These are phyloP conservation scores for Russula virescens DNA, from an alignment of 768 basidiomycete genomes.

Conservation along the genomic window DNA sequence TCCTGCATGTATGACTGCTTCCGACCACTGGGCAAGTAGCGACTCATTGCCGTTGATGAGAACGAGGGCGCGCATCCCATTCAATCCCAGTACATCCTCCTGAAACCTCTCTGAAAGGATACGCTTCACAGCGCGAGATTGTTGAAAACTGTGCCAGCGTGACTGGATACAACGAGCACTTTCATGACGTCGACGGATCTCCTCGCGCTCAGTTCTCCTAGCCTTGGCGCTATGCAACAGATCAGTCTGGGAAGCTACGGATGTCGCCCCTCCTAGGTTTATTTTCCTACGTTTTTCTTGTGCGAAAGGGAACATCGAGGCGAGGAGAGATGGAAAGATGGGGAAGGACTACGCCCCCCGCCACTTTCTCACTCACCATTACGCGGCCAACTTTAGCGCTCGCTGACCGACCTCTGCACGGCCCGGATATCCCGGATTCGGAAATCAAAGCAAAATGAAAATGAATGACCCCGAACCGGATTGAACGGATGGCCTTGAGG, in stretches of 20 bases:
- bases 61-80: constrained; percentile 58
- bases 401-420: neutral
- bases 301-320: constrained; percentile 41
- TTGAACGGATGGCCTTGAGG: constrained; percentile 24
- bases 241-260: constrained; percentile 45
- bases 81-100: constrained; percentile 46
- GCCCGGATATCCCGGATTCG: neutral
- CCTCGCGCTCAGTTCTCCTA: constrained; percentile 51
- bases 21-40: constrained; percentile 44
- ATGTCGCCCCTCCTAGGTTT: constrained; percentile 65
- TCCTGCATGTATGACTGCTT: constrained; percentile 30
- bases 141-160: constrained; percentile 56
- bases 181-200: constrained; percentile 50
- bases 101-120: constrained; percentile 48
- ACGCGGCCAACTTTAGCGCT: constrained; percentile 5
- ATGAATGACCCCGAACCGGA: constrained; percentile 17
- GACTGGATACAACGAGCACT: constrained; percentile 58
- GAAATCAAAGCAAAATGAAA: neutral
- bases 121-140: constrained; percentile 37
- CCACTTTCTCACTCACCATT: neutral
- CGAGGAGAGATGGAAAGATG: neutral
- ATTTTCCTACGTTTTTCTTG: constrained; percentile 54
- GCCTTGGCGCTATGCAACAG: constrained; percentile 61
- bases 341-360: neutral
- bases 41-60: constrained; percentile 50